A percentile compares a stretch with the other conserved stretches of the same genome.
These are phyloP conservation scores for Diversispora eburnea DNA, from an alignment of 192 early-diverging fungal species.

Conservation along the genomic window DNA sequence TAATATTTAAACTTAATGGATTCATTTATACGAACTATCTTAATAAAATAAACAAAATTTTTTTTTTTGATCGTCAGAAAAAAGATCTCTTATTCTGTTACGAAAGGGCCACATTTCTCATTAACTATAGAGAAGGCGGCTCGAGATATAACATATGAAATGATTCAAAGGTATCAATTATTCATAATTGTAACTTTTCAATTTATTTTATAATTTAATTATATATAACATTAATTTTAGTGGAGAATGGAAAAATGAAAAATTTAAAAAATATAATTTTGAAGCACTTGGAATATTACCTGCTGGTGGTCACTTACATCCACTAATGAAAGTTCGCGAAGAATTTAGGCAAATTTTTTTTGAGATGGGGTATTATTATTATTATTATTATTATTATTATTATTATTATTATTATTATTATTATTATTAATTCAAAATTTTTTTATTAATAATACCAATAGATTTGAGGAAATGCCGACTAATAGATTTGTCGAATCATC, in stretches of 20 bases:
- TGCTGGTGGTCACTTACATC: constrained; percentile 87
- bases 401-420: not conserved
- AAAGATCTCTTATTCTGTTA: constrained; percentile 73
- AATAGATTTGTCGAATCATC: constrained; percentile 94
- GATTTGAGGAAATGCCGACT: constrained; percentile 98
- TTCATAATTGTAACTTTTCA: not conserved
- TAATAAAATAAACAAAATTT: not conserved
- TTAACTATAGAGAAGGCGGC: constrained; percentile 81
- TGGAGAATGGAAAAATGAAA: constrained; percentile 90
- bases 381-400: not conserved
- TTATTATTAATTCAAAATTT: not conserved
- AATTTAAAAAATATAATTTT: constrained; percentile 99
- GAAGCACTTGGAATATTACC: constrained; percentile 80
- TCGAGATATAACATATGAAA: constrained; percentile 91
- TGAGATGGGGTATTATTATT: constrained; percentile 75
- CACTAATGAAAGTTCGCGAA: constrained; percentile 98
- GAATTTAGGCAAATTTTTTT: constrained; percentile 99
- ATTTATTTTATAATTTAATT: not conserved
- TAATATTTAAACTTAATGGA: not conserved
- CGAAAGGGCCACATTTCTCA: constrained; percentile 88
- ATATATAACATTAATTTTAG: constrained; percentile 33
- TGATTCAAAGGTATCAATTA: constrained; percentile 65
- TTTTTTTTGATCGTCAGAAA: constrained; percentile 48
- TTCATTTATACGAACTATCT: constrained; percentile 3
- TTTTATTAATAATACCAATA: constrained; percentile 23